Percentiles rank a stretch among this genome's conserved stretches.
phyloP scores from a whole-genome alignment of 225 moss, liverwort and hornwort species.

The Polytrichum commune region DNA sequence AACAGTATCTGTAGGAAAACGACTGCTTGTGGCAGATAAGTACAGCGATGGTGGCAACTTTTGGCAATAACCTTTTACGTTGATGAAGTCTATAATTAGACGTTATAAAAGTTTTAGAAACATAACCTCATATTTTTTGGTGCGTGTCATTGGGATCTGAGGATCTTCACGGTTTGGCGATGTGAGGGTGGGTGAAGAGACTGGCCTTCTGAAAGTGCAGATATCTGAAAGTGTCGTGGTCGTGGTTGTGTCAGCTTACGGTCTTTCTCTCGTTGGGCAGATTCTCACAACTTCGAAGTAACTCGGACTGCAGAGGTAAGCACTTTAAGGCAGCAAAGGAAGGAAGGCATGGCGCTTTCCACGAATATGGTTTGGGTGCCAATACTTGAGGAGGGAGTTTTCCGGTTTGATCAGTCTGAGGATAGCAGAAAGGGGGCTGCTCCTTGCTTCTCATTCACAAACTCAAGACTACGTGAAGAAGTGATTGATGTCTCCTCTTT shows the following conservation, averaged over 20 bases:
- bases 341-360: conserved; percentile 20
- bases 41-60: too few relatives aligned
- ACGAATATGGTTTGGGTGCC: conserved; percentile 63
- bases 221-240: conserved; percentile 9
- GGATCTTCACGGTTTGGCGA: too few relatives aligned
- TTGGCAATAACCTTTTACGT: too few relatives aligned
- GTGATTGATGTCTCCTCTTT: conserved; percentile 16
- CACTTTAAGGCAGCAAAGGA: not conserved
- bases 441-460: conserved; percentile 61
- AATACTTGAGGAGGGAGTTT: conserved; percentile 61
- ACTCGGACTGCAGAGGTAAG: not conserved
- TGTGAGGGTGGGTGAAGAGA: too few relatives aligned
- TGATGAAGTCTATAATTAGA: too few relatives aligned
- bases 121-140: too few relatives aligned
- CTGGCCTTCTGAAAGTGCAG: too few relatives aligned
- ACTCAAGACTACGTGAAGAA: conserved; percentile 53
- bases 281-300: conserved; percentile 1
- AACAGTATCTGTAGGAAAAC: too few relatives aligned
- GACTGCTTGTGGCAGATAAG: too few relatives aligned
- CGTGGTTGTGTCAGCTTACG: conserved; percentile 30
- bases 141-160: too few relatives aligned
- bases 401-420: conserved; percentile 77
- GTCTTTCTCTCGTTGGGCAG: conserved; percentile 42
- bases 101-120: too few relatives aligned
- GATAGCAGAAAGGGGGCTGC: conserved; percentile 37